phyloP scores from a whole-genome alignment of 257 asterid species.

The Echium plantagineum region DNA sequence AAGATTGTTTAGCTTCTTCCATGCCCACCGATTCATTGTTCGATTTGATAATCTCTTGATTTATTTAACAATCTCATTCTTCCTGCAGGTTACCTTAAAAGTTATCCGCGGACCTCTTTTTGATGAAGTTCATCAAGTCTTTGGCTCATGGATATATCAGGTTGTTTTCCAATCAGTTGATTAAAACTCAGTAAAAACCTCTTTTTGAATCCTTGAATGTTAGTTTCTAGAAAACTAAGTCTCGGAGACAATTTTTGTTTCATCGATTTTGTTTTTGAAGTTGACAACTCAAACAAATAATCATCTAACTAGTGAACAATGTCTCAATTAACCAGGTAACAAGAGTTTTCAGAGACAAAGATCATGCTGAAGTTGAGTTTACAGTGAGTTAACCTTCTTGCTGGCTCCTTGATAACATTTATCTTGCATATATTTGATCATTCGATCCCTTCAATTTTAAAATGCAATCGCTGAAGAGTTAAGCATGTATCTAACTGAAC shows the following conservation, averaged over 20 bases:
- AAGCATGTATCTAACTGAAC: neutral
- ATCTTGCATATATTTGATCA: too few species aligned
- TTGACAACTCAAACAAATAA: neutral
- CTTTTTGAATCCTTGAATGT: neutral
- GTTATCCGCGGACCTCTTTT: constrained; percentile 58
- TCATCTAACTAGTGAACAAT: neutral
- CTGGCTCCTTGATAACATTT: neutral
- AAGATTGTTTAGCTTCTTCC: neutral
- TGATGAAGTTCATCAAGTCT: constrained; percentile 81
- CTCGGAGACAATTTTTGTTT: neutral
- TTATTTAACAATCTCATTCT: constrained; percentile 4
- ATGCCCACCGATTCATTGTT: neutral
- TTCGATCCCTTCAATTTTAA: too few species aligned
- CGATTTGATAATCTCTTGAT: neutral
- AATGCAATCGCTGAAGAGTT: neutral
- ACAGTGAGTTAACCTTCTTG: constrained; percentile 41
- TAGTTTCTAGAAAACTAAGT: neutral
- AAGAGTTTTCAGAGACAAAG: constrained; percentile 72
- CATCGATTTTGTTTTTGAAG: neutral
- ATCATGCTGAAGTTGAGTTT: constrained; percentile 80
- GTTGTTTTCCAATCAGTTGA: constrained; percentile 13
- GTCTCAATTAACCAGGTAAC: constrained; percentile 32
- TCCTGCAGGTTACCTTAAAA: constrained; percentile 51
- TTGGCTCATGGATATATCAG: constrained; percentile 77
- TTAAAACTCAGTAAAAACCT: neutral